Percentiles rank a stretch among this genome's conserved stretches.
Evolutionary conservation across 1,139 yeast genomes (phyloP).

Genomic region (Hanseniaspora gamundiae): DNA sequence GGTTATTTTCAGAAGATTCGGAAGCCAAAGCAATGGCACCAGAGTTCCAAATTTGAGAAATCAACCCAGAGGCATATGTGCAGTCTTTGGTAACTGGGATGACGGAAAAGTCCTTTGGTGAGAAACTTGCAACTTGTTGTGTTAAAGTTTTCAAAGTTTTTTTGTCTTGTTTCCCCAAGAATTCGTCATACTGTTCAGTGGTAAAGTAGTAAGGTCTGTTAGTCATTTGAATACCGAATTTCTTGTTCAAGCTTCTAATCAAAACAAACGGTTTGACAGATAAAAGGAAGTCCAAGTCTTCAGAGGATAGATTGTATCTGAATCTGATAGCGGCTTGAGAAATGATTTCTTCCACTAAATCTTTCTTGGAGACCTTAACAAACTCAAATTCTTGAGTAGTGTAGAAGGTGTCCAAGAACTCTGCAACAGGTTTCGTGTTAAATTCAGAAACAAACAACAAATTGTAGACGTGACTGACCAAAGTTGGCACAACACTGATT

Average conservation of each 20-base stretch:
- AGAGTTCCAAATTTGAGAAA: constrained; percentile 69
- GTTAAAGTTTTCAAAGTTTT: constrained; percentile 23
- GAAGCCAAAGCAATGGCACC: constrained; percentile 40
- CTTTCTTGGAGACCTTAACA: constrained; percentile 27
- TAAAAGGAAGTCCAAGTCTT: constrained; percentile 31
- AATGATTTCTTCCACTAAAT: constrained; percentile 33
- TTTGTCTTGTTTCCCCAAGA: constrained; percentile 29
- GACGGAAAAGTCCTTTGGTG: constrained; percentile 53
- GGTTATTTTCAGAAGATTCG: constrained; percentile 24
- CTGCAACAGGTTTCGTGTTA: constrained; percentile 33
- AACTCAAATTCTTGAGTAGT: constrained; percentile 34
- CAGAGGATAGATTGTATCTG: constrained; percentile 42
- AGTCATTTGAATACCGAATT: constrained; percentile 82
- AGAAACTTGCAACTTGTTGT: constrained; percentile 30
- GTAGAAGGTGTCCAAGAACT: constrained; percentile 34
- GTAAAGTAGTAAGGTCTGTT: constrained; percentile 30
- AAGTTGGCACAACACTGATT: constrained; percentile 40
- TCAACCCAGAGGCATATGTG: constrained; percentile 49
- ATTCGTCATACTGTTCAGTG: constrained; percentile 32
- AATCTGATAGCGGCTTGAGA: constrained; percentile 47
- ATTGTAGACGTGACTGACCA: constrained; percentile 64
- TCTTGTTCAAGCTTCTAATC: constrained; percentile 60
- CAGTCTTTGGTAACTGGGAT: constrained; percentile 69
- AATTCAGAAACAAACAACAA: constrained; percentile 46
- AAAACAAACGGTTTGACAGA: constrained; percentile 34